Evolutionary conservation across 306 rosid species (phyloP), one percentile per base, ranked within the genome.

Genomic region (Ochetophila trinervis): DNA sequence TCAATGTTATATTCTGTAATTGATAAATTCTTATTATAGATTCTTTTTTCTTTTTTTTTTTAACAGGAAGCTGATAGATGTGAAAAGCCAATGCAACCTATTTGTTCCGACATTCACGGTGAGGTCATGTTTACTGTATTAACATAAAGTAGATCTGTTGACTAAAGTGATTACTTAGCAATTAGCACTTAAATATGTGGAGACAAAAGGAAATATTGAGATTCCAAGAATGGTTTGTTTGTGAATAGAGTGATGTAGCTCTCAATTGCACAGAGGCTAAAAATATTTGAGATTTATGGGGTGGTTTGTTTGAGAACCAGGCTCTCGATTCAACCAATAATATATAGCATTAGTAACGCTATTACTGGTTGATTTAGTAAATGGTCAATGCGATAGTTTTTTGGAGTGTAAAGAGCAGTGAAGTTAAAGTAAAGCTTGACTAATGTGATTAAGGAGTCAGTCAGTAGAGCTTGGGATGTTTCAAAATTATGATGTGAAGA

Each of bases 61-160:
- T 78, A 79, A 76, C 87, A 92, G 98, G 85, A 76, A 62, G 76
- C 62, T 71, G 71, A 60, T 17, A 80, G 42, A 64, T 70, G 52
- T 45, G 78, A 68, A 77, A 79, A 85, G 59, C 63, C 71, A 17
- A 36, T 61, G 50, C 79, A 60, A 50, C 75, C 85, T 48, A 68
- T 76, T 1, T 74, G 82, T 60, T 82, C 85, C 44, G 53, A 48
- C 48, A 23, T 40, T 40, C 64, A 7, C 53, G 92, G 88, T 79
- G 74, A 84, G 86, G 74, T 63, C 40, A 65, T 56, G 8, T 57
- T 36, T 70, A 19, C 62, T 60, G 57, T 60, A 23, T 53, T n/a
- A 20, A 21, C 44, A 52, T 54, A 35, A 1, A 23, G 15, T 76
- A 18, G 68, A 13, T 3, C 45, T 63, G 62, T 30, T 56, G 51